Evolutionary conservation across 331 rosid genomes (phyloP).

Genomic region (Spiraea crenata): DNA sequence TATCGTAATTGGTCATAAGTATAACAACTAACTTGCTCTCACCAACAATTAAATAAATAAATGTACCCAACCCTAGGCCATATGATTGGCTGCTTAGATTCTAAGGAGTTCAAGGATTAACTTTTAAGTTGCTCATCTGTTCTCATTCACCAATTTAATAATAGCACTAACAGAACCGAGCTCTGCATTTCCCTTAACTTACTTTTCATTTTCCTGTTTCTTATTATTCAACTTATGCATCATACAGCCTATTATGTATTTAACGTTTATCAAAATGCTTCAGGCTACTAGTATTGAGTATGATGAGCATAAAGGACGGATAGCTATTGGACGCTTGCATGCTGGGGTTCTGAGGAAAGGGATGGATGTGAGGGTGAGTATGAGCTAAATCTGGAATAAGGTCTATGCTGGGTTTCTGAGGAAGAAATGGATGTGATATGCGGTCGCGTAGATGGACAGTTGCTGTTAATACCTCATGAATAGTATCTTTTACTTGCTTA

Average conservation of each 20-base stretch:
- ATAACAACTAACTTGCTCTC: not conserved
- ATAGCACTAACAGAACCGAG: not conserved
- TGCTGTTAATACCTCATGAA: not conserved
- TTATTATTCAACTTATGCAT: not conserved
- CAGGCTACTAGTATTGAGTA: constrained; percentile 86
- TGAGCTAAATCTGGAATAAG: constrained; percentile 25
- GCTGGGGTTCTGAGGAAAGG: constrained; percentile 80
- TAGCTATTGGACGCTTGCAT: constrained; percentile 97
- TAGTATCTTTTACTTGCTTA: not conserved
- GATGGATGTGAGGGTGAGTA: constrained; percentile 81
- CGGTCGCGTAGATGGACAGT: not conserved
- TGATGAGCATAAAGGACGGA: constrained; percentile 96
- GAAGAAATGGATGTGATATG: too few species aligned
- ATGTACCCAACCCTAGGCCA: not conserved
- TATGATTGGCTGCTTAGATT: not conserved
- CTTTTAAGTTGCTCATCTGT: not conserved
- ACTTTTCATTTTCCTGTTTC: not conserved
- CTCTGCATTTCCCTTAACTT: not conserved
- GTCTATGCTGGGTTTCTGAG: not conserved
- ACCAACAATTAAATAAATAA: too few species aligned
- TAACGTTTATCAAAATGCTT: constrained; percentile 15
- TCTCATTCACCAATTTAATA: not conserved
- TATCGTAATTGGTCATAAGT: not conserved
- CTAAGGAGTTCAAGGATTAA: not conserved
- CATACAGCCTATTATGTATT: not conserved